phyloP scores from a whole-genome alignment of 2,329 filamentous ascomycete species.

The Macroventuria anomochaeta region DNA sequence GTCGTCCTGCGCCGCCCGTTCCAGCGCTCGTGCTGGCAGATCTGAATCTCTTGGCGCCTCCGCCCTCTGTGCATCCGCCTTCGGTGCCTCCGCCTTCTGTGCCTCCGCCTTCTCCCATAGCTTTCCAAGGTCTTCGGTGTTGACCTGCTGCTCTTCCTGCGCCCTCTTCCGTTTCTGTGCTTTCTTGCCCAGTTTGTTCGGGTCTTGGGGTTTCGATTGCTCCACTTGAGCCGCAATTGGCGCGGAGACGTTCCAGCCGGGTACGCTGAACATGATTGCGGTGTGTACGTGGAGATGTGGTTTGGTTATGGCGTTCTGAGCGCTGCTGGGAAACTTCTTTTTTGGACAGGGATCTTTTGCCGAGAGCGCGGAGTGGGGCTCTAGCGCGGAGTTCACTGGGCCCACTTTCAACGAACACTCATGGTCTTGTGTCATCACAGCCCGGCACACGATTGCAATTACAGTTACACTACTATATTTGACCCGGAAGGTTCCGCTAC shows the following conservation, averaged over 20 bases:
- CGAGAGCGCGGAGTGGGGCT: slow-evolving; percentile 13
- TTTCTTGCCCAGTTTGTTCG: slow-evolving; percentile 56
- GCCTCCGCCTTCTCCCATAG: slow-evolving; percentile 45
- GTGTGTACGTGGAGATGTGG: neutral
- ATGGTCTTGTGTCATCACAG: too few species aligned
- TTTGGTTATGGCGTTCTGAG: neutral
- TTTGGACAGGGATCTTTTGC: slow-evolving; percentile 14
- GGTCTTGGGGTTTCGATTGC: slow-evolving; percentile 41
- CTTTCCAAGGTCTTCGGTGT: slow-evolving; percentile 68
- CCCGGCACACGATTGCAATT: too few species aligned
- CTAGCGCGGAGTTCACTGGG: neutral
- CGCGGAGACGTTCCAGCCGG: slow-evolving; percentile 85
- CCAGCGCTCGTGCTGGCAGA: slow-evolving; percentile 44
- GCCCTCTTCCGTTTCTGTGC: slow-evolving; percentile 63
- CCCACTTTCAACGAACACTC: too few species aligned
- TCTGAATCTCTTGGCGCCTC: slow-evolving; percentile 18
- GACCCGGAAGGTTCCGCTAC: too few species aligned
- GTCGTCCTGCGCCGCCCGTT: slow-evolving; percentile 59
- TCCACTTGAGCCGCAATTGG: slow-evolving; percentile 74
- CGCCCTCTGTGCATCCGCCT: slow-evolving; percentile 56
- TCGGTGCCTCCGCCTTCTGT: slow-evolving; percentile 57
- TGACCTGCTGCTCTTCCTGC: slow-evolving; percentile 78
- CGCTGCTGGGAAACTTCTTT: slow-evolving; percentile 8
- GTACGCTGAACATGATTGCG: slow-evolving; percentile 82
- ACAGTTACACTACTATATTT: too few species aligned